Evolutionary conservation across 805 yeast genomes (phyloP), one percentile per base, ranked within the genome.

Genomic region (Yarrowia osloensis): DNA sequence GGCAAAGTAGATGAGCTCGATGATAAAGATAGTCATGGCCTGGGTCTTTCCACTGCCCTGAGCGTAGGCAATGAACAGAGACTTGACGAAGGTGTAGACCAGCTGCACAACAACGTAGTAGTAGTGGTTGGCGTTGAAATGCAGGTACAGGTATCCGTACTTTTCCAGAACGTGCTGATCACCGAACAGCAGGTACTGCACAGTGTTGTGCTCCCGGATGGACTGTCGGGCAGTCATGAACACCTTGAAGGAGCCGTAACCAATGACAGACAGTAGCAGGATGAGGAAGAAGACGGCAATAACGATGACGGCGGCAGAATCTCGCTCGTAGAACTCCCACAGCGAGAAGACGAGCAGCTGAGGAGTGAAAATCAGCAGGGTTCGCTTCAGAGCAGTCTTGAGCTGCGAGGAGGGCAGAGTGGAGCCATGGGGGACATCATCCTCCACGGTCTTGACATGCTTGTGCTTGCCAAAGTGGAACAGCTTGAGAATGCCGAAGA

Each of bases 281-380:
- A 91, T 57, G 46, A 93, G 79, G 76, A 90, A 87, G 59, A 93
- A 78, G 40, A 85, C 88, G 2, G 97, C 94, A 68, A 91, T 78
- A 5, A 91, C 92, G 68, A 93, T 85, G 33, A 93, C 91, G 0
- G 97, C 97, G 0, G 96, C 89, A 0, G 97, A 91, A 74, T 93
- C 97, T 65, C 83, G 79, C 73, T 82, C 83, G 8, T 88, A 85
- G 76, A 91, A 92, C 79, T 93, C 97, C 95, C 96, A 93, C 66
- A 92, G 81, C 12, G 97, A 87, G 68, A 93, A 82, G 65, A 92
- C 85, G 19, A 87, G 81, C 68, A 93, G 78, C 76, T 92, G 96
- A 2, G 96, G 86, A 77, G 90, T 91, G 0, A 96, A 97, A 74
- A 93, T 90, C 72, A 85, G 88, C 67, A 91, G 82, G 73, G 91